A percentile compares a stretch with the other conserved stretches of the same genome.
phyloP scores from a whole-genome alignment of 2,329 filamentous ascomycete species.

The Alternaria sp. region DNA sequence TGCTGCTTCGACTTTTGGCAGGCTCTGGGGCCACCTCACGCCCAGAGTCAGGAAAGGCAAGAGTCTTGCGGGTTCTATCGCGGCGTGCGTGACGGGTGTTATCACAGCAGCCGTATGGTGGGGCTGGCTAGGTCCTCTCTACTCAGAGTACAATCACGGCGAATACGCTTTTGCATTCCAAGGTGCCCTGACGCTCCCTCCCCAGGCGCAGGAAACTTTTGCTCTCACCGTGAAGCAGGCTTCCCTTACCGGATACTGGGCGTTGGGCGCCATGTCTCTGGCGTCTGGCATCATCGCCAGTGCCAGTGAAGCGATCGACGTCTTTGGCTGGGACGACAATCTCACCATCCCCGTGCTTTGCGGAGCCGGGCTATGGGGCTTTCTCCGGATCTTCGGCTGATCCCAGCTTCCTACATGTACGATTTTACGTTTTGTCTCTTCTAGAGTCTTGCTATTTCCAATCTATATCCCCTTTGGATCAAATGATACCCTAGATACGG shows the following conservation, averaged over 20 bases:
- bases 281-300: constrained; percentile 90
- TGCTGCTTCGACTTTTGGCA: constrained; percentile 91
- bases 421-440: constrained; percentile 11
- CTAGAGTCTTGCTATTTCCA: constrained; percentile 16
- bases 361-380: constrained; percentile 86
- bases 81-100: constrained; percentile 84
- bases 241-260: constrained; percentile 72
- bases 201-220: constrained; percentile 62
- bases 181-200: constrained; percentile 75
- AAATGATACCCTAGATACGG: constrained; percentile 22
- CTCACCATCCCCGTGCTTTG: constrained; percentile 93
- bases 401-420: not conserved
- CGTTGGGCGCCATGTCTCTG: constrained; percentile 80
- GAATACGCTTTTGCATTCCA: constrained; percentile 79
- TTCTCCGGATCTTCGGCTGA: constrained; percentile 81
- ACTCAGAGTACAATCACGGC: constrained; percentile 45
- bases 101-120: constrained; percentile 85
- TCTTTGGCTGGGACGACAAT: constrained; percentile 97
- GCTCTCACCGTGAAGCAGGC: constrained; percentile 66
- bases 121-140: constrained; percentile 76
- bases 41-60: constrained; percentile 85
- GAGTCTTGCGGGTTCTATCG: constrained; percentile 86
- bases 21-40: constrained; percentile 88
- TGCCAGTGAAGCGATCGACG: constrained; percentile 85
- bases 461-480: constrained; percentile 6